phyloP scores from a whole-genome alignment of 1,139 yeast genomes.

The Yamadazyma epiphylla region DNA sequence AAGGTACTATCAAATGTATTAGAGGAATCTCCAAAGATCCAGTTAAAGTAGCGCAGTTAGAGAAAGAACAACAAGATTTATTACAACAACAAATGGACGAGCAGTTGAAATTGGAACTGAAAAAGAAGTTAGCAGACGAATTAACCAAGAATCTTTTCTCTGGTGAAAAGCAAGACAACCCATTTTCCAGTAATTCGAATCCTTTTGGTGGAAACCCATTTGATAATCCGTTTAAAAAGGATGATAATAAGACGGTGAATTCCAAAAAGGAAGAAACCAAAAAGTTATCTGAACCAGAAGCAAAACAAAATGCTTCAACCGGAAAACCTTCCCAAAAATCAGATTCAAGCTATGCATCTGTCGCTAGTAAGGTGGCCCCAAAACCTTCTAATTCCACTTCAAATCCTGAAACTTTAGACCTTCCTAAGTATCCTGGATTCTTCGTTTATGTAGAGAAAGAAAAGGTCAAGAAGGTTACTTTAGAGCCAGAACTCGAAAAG shows the following conservation, averaged over 20 bases:
- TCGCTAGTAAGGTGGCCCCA: constrained; percentile 16
- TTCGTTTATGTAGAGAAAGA: constrained; percentile 70
- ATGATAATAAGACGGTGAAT: constrained; percentile 2
- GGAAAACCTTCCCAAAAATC: constrained; percentile 3
- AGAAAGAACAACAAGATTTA: constrained; percentile 32
- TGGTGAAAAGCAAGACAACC: constrained; percentile 17
- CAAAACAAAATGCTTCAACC: constrained; percentile 3
- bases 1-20: constrained; percentile 69
- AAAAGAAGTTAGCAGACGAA: constrained; percentile 40
- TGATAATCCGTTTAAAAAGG: constrained; percentile 27
- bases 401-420: constrained; percentile 6
- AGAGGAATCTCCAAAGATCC: constrained; percentile 70
- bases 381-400: constrained; percentile 5
- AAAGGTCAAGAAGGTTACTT: constrained; percentile 36
- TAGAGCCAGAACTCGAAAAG: constrained; percentile 42
- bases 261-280: constrained; percentile 4
- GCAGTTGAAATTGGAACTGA: constrained; percentile 37
- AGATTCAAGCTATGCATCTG: constrained; percentile 26
- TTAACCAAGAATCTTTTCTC: constrained; percentile 43
- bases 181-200: constrained; percentile 24
- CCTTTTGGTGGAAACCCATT: constrained; percentile 36
- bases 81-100: constrained; percentile 35
- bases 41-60: constrained; percentile 35
- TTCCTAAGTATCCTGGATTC: constrained; percentile 57
- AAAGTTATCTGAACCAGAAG: constrained; percentile 7